A percentile compares a stretch with the other conserved stretches of the same genome.
phyloP scores from a whole-genome alignment of 345 rosid species.

The Microthlaspi erraticum region DNA sequence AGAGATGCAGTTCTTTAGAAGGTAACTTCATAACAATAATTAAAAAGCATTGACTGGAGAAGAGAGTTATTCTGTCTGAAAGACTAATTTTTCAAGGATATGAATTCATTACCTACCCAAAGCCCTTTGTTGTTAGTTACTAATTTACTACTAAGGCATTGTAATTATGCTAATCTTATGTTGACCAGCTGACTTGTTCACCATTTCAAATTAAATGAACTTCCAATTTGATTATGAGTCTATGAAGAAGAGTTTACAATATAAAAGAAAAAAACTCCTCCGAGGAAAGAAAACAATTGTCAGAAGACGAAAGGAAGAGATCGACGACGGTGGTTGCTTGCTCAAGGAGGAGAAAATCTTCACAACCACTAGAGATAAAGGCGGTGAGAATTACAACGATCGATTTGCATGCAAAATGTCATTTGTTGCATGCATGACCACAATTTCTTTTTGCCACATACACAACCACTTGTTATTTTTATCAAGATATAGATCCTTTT shows the following conservation, averaged over 20 bases:
- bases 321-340: no score
- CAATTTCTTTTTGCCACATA: neutral
- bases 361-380: no score
- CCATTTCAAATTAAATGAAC: neutral
- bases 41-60: no score
- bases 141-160: neutral
- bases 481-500: no score
- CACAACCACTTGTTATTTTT: constrained; percentile 5
- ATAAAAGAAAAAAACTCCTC: no score
- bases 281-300: no score
- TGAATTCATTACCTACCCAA: neutral
- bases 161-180: neutral
- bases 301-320: no score
- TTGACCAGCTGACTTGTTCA: neutral
- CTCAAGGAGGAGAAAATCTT: no score
- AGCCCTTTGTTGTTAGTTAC: neutral
- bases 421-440: neutral
- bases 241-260: neutral
- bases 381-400: neutral
- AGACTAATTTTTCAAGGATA: neutral
- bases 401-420: neutral
- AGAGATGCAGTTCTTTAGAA: no score
- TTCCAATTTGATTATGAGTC: neutral
- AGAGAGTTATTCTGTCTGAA: no score
- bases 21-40: no score